phyloP scores from a whole-genome alignment of 2,329 filamentous ascomycete genomes.

The Phaeosphaeria sp. region DNA sequence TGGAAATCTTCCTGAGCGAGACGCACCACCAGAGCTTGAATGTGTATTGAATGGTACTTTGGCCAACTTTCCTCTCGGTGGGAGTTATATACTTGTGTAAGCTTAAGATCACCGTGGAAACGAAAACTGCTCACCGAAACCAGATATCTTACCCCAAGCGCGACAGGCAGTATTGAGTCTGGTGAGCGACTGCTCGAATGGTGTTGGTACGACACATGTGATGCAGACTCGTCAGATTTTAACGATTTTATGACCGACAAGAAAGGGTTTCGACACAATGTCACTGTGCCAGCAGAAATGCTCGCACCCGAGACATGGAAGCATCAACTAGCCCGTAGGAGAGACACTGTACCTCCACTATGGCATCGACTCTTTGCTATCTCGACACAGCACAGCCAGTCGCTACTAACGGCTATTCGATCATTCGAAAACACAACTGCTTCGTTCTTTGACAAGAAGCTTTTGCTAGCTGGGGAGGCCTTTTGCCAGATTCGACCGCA shows the following conservation, averaged over 20 bases:
- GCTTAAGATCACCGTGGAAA: background rate
- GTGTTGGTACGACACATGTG: constrained; percentile 50
- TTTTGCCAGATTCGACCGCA: constrained; percentile 53
- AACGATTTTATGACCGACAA: constrained; percentile 51
- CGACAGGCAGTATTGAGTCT: constrained; percentile 39
- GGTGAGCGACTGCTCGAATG: constrained; percentile 44
- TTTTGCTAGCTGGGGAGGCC: constrained; percentile 55
- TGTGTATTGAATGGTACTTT: constrained; percentile 13
- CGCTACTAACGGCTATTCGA: constrained; percentile 54
- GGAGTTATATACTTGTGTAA: constrained; percentile 2
- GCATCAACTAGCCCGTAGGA: constrained; percentile 31
- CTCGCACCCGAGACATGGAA: constrained; percentile 47
- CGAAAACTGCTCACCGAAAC: background rate
- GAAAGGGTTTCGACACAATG: constrained; percentile 43
- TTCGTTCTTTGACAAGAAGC: constrained; percentile 46
- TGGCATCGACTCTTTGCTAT: constrained; percentile 47
- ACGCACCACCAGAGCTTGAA: constrained; percentile 11
- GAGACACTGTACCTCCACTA: constrained; percentile 39
- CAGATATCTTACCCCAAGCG: constrained; percentile 50
- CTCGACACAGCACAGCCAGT: constrained; percentile 29
- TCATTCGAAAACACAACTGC: constrained; percentile 45
- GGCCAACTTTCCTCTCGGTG: constrained; percentile 1
- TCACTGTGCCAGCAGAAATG: constrained; percentile 49
- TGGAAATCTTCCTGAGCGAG: constrained; percentile 11
- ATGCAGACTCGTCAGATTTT: constrained; percentile 40